Conservation (phyloP, 352 stramenopile species). For the Phytophthora litchii region DNA sequence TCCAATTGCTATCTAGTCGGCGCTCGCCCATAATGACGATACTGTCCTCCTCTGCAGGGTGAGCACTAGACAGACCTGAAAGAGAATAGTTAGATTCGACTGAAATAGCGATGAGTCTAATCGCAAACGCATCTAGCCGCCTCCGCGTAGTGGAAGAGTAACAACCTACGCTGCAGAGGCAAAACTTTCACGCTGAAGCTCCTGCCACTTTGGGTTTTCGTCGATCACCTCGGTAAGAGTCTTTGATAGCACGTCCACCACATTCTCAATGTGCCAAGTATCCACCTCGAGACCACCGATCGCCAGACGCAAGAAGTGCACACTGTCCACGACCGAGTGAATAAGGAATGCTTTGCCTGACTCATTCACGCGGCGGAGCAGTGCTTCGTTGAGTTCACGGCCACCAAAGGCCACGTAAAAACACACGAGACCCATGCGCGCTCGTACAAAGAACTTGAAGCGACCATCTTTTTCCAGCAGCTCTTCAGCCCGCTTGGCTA, state of each 20-base stretch:
- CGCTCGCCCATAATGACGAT: slow-evolving; percentile 15
- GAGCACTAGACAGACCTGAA: no score
- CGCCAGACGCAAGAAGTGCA: slow-evolving; percentile 60
- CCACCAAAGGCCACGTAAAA: slow-evolving; percentile 59
- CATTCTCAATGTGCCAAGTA: slow-evolving; percentile 53
- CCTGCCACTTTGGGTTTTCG: slow-evolving; percentile 43
- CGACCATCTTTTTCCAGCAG: slow-evolving; percentile 46
- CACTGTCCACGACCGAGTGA: slow-evolving; percentile 64
- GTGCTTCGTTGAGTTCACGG: slow-evolving; percentile 48
- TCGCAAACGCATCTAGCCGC: no score
- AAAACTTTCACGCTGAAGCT: slow-evolving; percentile 26
- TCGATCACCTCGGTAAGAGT: slow-evolving; percentile 38
- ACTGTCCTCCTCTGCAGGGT: no score
- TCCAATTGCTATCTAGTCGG: slow-evolving; percentile 28
- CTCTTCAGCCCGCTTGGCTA: slow-evolving; percentile 51
- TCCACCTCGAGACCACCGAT: slow-evolving; percentile 56
- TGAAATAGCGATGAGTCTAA: slow-evolving; percentile 22
- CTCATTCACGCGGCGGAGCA: slow-evolving; percentile 64
- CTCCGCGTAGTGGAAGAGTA: no score
- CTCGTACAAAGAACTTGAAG: slow-evolving; percentile 58
- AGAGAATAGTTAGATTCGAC: slow-evolving; percentile 19
- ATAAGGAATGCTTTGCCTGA: slow-evolving; percentile 67
- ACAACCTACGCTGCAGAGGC: slow-evolving; percentile 8
- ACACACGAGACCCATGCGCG: slow-evolving; percentile 66
- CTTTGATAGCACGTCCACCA: slow-evolving; percentile 40